Conservation (phyloP, 768 basidiomycete species). For the Trichaptum fuscoviolaceum region DNA sequence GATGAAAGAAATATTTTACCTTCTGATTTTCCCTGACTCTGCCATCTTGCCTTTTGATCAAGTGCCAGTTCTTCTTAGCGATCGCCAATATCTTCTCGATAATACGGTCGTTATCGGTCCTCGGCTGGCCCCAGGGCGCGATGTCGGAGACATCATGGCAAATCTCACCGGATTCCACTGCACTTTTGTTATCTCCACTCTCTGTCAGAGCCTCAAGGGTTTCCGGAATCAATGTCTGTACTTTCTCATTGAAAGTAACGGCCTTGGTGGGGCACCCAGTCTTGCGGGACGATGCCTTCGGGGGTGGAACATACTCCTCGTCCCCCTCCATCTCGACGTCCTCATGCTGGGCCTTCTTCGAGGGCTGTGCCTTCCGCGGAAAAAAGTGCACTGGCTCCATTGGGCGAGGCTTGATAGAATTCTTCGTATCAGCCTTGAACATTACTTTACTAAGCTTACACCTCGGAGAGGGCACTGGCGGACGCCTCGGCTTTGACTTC, state of each 20-base stretch:
- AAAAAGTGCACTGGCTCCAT: not conserved
- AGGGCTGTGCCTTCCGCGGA: not conserved
- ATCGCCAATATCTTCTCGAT: not conserved
- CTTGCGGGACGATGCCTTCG: too few species aligned
- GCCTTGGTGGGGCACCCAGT: too few species aligned
- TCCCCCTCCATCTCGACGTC: not conserved
- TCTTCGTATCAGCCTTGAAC: not conserved
- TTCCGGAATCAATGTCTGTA: not conserved
- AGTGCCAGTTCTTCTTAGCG: not conserved
- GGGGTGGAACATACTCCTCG: not conserved
- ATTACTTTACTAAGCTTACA: not conserved
- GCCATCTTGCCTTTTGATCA: not conserved
- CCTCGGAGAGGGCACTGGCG: not conserved
- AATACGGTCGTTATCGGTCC: not conserved
- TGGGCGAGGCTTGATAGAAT: not conserved
- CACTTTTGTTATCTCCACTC: not conserved
- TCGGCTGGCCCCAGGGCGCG: not conserved
- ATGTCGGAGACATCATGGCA: not conserved
- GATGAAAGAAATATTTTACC: not conserved
- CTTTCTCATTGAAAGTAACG: too few species aligned
- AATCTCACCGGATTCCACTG: not conserved
- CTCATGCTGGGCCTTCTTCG: not conserved
- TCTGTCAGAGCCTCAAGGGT: not conserved
- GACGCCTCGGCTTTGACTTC: not conserved
- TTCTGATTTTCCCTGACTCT: not conserved